Conservation (phyloP, 805 yeast genomes). For the Candida incommunis region DNA sequence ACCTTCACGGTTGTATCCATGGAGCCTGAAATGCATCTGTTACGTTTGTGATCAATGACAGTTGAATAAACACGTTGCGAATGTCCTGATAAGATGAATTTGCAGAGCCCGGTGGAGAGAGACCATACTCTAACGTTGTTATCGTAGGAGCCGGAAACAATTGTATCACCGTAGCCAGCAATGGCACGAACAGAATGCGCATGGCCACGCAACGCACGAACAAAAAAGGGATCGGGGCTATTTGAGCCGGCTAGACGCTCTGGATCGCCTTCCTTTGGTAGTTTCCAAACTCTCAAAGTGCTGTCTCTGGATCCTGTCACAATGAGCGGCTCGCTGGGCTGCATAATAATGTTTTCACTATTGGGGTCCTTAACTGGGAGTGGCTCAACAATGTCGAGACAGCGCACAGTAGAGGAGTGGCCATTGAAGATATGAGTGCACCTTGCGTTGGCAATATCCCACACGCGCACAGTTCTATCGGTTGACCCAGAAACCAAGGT, state of each 20-base stretch:
- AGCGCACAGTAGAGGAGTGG: constrained; percentile 85
- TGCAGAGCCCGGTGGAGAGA: constrained; percentile 56
- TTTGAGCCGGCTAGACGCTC: constrained; percentile 24
- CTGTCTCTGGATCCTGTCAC: constrained; percentile 85
- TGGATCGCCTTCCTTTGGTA: constrained; percentile 35
- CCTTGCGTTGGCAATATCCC: constrained; percentile 75
- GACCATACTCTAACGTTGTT: constrained; percentile 89
- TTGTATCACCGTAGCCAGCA: constrained; percentile 68
- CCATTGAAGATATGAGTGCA: constrained; percentile 90
- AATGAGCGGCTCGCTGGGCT: constrained; percentile 53
- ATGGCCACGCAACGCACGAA: constrained; percentile 62
- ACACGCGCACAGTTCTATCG: constrained; percentile 83
- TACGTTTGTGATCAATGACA: constrained; percentile 58
- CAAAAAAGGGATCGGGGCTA: constrained; percentile 42
- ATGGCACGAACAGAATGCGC: constrained; percentile 74
- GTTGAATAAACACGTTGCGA: constrained; percentile 82
- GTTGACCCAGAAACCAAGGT: constrained; percentile 89
- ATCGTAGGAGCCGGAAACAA: constrained; percentile 87
- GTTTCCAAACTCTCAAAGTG: constrained; percentile 68
- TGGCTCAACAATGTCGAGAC: constrained; percentile 71
- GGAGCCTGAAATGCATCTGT: constrained; percentile 79
- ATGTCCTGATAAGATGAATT: constrained; percentile 68
- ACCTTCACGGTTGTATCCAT: constrained; percentile 79
- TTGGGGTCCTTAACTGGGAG: constrained; percentile 34
- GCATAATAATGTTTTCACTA: constrained; percentile 40